Conservation (phyloP, 2,329 filamentous ascomycete species). For the Elsinoe australis region DNA sequence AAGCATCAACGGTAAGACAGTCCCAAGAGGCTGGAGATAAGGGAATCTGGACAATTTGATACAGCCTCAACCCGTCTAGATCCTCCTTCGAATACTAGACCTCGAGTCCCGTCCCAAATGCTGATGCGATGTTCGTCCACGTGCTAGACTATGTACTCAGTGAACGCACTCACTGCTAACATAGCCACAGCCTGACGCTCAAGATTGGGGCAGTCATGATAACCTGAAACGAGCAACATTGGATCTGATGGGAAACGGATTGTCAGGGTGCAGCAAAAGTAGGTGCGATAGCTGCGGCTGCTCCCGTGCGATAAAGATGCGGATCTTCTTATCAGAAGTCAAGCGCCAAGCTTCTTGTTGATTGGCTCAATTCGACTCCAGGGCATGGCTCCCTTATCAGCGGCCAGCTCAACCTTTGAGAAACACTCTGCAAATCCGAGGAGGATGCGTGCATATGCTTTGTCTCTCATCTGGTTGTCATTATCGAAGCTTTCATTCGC, state of each 20-base stretch:
- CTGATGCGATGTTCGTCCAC: neutral
- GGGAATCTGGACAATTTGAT: neutral
- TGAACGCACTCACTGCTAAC: too few relatives aligned
- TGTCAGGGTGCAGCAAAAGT: neutral
- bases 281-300: neutral
- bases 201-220: too few relatives aligned
- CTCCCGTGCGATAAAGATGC: conserved; percentile 7
- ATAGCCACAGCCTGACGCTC: too few relatives aligned
- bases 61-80: neutral
- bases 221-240: too few relatives aligned
- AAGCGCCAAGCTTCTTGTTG: neutral
- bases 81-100: neutral
- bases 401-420: conserved; percentile 1
- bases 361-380: conserved; percentile 1
- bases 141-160: too few relatives aligned
- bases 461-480: neutral
- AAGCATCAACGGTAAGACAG: conserved; percentile 13
- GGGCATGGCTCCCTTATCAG: neutral
- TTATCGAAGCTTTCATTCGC: conserved; percentile 8
- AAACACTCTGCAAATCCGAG: conserved; percentile 13
- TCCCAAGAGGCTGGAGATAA: conserved; percentile 2
- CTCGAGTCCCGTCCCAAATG: neutral
- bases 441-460: neutral
- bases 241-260: neutral
- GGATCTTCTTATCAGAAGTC: conserved; percentile 11